Conservation (phyloP, 352 stramenopile genomes). For the Pythium scleroteichum region DNA sequence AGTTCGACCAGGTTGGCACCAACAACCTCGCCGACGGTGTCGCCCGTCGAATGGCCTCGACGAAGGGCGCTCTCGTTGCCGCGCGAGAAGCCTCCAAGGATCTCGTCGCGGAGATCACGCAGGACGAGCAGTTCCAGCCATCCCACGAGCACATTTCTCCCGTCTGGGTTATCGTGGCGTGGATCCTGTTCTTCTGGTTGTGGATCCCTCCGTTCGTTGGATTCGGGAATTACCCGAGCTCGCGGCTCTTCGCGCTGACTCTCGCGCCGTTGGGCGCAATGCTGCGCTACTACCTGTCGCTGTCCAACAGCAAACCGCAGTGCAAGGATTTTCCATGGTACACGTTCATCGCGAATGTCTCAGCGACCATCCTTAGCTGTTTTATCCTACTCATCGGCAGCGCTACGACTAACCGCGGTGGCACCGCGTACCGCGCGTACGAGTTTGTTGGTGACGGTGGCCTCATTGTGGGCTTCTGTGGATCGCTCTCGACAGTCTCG, state of each 20-base stretch:
- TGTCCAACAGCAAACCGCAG: conserved; percentile 25
- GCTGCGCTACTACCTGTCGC: conserved; percentile 31
- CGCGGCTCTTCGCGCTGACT: conserved; percentile 26
- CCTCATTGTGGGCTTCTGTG: conserved; percentile 31
- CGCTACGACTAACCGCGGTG: background rate
- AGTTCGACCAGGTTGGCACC: conserved; percentile 9
- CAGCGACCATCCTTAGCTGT: conserved; percentile 27
- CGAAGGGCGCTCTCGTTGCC: conserved; percentile 11
- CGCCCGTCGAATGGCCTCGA: conserved; percentile 6
- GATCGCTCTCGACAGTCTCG: conserved; percentile 38
- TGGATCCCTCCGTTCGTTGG: conserved; percentile 31
- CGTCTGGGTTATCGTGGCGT: conserved; percentile 2
- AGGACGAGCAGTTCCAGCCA: conserved; percentile 19
- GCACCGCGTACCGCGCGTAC: conserved; percentile 8
- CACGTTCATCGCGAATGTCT: conserved; percentile 34
- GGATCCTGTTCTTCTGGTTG: conserved; percentile 17
- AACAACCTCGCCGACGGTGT: conserved; percentile 13
- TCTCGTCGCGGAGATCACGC: conserved; percentile 13
- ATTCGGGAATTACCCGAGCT: conserved; percentile 22
- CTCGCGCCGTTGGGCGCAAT: conserved; percentile 30
- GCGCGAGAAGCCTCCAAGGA: conserved; percentile 11
- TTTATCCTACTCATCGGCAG: conserved; percentile 27
- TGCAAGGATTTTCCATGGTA: conserved; percentile 29
- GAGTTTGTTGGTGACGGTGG: conserved; percentile 23
- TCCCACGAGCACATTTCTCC: background rate